A percentile compares a stretch with the other conserved stretches of the same genome.
Evolutionary conservation across 257 asterid genomes (phyloP).

Genomic region (Jasminum sambac): DNA sequence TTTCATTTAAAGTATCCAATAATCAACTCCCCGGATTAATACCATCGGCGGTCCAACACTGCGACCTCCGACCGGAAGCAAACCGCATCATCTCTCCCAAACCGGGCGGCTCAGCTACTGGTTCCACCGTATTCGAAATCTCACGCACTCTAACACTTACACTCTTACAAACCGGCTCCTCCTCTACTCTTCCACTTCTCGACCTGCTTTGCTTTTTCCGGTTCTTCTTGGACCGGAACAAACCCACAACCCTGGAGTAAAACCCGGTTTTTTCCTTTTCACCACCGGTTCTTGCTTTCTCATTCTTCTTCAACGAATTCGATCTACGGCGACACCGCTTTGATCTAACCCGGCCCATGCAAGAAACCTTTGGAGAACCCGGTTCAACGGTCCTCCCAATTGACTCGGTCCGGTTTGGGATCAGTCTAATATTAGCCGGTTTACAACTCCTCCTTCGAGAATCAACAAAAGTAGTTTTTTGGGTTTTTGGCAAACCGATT

Average conservation of each 20-base stretch:
- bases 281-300: conserved; percentile 31
- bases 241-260: conserved; percentile 44
- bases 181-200: conserved; percentile 32
- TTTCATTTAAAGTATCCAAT: not conserved
- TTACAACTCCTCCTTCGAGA: conserved; percentile 41
- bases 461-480: conserved; percentile 47
- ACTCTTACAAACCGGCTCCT: conserved; percentile 16
- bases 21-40: not conserved
- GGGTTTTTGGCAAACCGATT: conserved; percentile 75
- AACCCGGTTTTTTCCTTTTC: conserved; percentile 54
- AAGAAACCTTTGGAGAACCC: conserved; percentile 89
- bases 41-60: conserved; percentile 17
- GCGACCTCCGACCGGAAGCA: conserved; percentile 26
- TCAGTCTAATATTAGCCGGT: conserved; percentile 47
- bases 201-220: conserved; percentile 28
- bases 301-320: conserved; percentile 37
- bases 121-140: conserved; percentile 14
- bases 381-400: conserved; percentile 63
- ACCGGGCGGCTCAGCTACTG: conserved; percentile 13
- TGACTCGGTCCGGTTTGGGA: conserved; percentile 59
- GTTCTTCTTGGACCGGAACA: conserved; percentile 45
- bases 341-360: conserved; percentile 89
- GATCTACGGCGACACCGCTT: conserved; percentile 73
- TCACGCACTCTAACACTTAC: conserved; percentile 11
- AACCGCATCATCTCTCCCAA: conserved; percentile 31